These are phyloP conservation scores for Delphinella strobiligena DNA, from an alignment of 2,329 filamentous ascomycete species.

Conservation along the genomic window DNA sequence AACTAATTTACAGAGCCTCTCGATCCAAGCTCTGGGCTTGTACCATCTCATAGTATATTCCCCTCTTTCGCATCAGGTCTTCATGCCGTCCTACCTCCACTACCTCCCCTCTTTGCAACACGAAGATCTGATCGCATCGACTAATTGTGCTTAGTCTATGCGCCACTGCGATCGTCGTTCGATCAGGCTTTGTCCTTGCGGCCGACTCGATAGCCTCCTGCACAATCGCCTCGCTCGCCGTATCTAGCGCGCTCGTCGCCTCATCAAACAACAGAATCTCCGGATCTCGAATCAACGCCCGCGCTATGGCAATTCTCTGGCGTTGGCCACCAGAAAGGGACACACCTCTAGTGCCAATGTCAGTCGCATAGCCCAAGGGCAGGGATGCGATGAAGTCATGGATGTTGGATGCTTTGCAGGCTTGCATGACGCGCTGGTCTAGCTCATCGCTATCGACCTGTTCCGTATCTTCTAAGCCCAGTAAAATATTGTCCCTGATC, in stretches of 20 bases:
- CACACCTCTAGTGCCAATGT: slow-evolving; percentile 36
- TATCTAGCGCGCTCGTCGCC: slow-evolving; percentile 49
- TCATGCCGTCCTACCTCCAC: slow-evolving; percentile 28
- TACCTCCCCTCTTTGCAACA: slow-evolving; percentile 26
- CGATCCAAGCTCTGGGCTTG: slow-evolving; percentile 29
- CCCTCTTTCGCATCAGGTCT: slow-evolving; percentile 25
- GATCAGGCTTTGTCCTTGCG: slow-evolving; percentile 26
- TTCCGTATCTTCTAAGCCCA: slow-evolving; percentile 38
- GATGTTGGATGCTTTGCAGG: slow-evolving; percentile 57
- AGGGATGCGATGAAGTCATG: slow-evolving; percentile 56
- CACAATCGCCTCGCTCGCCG: slow-evolving; percentile 53
- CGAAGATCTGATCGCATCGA: slow-evolving; percentile 28
- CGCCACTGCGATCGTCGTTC: slow-evolving; percentile 31
- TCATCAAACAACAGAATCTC: slow-evolving; percentile 46
- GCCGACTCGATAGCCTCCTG: slow-evolving; percentile 54
- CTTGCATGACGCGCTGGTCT: no score
- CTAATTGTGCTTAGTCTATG: slow-evolving; percentile 28
- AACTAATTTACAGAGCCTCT: no score
- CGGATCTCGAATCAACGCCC: slow-evolving; percentile 42
- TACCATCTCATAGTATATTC: slow-evolving; percentile 34
- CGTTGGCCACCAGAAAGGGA: slow-evolving; percentile 43
- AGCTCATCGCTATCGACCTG: slow-evolving; percentile 49
- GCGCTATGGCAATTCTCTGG: slow-evolving; percentile 44
- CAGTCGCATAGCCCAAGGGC: slow-evolving; percentile 38
- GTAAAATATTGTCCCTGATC: slow-evolving; percentile 27